A percentile compares a stretch with the other conserved stretches of the same genome.
phyloP scores from a whole-genome alignment of 2,329 filamentous ascomycete species.

The Hypoxylon sp. region DNA sequence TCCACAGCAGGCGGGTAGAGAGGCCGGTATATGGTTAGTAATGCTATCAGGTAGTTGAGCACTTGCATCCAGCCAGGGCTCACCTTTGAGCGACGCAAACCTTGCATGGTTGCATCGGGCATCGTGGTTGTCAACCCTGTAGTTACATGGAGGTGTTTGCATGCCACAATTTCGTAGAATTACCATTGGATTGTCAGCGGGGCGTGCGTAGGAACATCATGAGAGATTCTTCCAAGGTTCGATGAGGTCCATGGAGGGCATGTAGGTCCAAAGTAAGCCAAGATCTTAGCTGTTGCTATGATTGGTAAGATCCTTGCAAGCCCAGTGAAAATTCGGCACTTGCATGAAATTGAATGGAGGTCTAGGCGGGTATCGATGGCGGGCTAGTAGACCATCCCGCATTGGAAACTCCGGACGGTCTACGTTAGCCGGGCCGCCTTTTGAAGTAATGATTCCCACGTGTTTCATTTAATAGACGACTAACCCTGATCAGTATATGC shows the following conservation, averaged over 20 bases:
- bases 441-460: slow-evolving; percentile 40
- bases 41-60: slow-evolving; percentile 9
- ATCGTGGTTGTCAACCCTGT: slow-evolving; percentile 13
- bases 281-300: slow-evolving; percentile 28
- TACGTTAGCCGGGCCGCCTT: slow-evolving; percentile 27
- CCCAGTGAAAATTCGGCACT: slow-evolving; percentile 39
- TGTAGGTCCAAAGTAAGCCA: slow-evolving; percentile 1
- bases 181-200: slow-evolving; percentile 28
- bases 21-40: slow-evolving; percentile 25
- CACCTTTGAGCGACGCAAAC: slow-evolving; percentile 10
- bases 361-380: slow-evolving; percentile 31
- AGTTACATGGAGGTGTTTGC: slow-evolving; percentile 29
- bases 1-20: slow-evolving; percentile 23
- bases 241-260: slow-evolving; percentile 16
- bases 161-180: slow-evolving; percentile 26
- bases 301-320: slow-evolving; percentile 34
- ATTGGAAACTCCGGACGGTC: slow-evolving; percentile 35
- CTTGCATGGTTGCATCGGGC: slow-evolving; percentile 26
- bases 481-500: slow-evolving; percentile 1
- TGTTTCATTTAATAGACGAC: slow-evolving; percentile 19
- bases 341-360: slow-evolving; percentile 46
- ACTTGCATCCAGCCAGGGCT: slow-evolving; percentile 12
- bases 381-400: slow-evolving; percentile 21
- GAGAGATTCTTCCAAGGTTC: slow-evolving; percentile 17
- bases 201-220: slow-evolving; percentile 8